Conservation (phyloP, 1,284 basidiomycete species). For the Cryptococcus hybrid region DNA sequence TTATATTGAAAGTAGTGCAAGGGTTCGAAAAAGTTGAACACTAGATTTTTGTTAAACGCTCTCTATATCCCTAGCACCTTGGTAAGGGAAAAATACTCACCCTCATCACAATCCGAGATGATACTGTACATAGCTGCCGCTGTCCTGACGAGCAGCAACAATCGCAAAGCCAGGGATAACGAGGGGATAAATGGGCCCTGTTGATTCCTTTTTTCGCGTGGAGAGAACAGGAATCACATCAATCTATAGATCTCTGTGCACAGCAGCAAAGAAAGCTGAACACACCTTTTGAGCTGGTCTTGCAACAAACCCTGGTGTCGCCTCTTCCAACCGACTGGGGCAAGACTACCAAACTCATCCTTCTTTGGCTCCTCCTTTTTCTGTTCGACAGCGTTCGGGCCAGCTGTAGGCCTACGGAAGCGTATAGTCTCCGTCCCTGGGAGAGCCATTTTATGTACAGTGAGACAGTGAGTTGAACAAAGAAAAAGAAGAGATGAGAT, state of each 20-base stretch:
- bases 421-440: conserved; percentile 49
- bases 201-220: conserved; percentile 19
- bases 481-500: neutral
- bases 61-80: neutral
- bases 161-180: conserved; percentile 76
- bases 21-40: conserved; percentile 99
- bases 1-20: conserved; percentile 83
- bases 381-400: conserved; percentile 32
- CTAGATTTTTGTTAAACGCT: conserved; percentile 50
- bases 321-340: conserved; percentile 42
- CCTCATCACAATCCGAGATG: conserved; percentile 96
- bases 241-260: neutral
- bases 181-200: conserved; percentile 72
- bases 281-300: conserved; percentile 46
- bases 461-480: neutral
- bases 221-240: too few species aligned
- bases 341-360: conserved; percentile 42
- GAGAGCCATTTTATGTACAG: conserved; percentile 20
- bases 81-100: conserved; percentile 51
- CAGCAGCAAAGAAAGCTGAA: neutral
- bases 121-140: conserved; percentile 94
- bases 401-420: conserved; percentile 44
- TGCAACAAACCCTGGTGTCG: conserved; percentile 50
- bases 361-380: conserved; percentile 23
- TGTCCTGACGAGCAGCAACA: conserved; percentile 77